Evolutionary conservation across 805 yeast species (phyloP).

Genomic region (Hanseniaspora mollemarum): DNA sequence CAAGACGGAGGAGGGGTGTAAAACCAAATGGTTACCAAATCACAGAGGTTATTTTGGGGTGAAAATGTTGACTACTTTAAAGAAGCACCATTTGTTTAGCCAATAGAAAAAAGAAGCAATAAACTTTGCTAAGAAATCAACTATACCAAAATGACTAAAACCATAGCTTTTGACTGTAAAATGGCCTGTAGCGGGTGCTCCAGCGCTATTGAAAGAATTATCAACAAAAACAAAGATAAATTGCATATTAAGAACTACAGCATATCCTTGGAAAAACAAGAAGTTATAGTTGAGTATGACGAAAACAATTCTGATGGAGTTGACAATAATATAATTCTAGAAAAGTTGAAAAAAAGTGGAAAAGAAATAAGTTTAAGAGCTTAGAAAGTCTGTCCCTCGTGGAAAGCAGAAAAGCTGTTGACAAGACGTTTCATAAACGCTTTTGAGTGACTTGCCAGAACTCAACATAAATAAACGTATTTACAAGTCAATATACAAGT

Average conservation of each 20-base stretch:
- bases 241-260: conserved; percentile 47
- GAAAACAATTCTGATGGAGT: not conserved
- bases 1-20: no score
- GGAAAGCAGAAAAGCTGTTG: not conserved
- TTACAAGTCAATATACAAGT: no score
- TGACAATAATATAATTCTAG: not conserved
- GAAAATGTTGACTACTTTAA: no score
- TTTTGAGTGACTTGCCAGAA: no score
- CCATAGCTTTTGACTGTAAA: conserved; percentile 68
- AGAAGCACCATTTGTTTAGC: not conserved
- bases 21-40: no score
- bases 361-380: conserved; percentile 4
- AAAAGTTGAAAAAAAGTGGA: conserved; percentile 7
- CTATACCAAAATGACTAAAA: conserved; percentile 33
- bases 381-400: not conserved
- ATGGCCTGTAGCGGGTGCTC: conserved; percentile 89
- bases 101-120: no score
- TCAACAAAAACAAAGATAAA: conserved; percentile 53
- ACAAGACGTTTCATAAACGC: no score
- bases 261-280: conserved; percentile 67
- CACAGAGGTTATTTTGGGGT: no score
- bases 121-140: no score
- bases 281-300: conserved; percentile 50
- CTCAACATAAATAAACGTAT: no score
- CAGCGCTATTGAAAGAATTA: conserved; percentile 69